A percentile compares a stretch with the other conserved stretches of the same genome.
Conservation (phyloP, 176 grass and related monocot genomes). For the Carex scoparia region DNA sequence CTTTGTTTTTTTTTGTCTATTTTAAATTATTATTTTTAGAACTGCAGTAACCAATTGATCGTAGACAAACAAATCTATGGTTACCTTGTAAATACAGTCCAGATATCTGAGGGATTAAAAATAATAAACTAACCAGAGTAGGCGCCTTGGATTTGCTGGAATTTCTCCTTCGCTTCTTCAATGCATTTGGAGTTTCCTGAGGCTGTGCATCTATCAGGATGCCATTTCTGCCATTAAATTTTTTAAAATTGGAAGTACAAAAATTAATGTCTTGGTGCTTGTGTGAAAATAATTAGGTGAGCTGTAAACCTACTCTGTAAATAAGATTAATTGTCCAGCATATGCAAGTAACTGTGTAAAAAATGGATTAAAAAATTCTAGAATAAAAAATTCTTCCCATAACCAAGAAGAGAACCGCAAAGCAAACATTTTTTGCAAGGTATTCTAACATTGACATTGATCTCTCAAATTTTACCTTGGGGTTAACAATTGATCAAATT, state of each 20-base stretch:
- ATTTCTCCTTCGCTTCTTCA: constrained; percentile 92
- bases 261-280: neutral
- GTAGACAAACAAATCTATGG: constrained; percentile 9
- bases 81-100: constrained; percentile 11
- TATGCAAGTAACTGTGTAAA: neutral
- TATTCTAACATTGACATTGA: neutral
- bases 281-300: constrained; percentile 1
- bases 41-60: neutral
- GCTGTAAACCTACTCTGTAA: neutral
- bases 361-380: neutral
- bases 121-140: constrained; percentile 57
- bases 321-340: neutral
- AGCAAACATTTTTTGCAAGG: neutral
- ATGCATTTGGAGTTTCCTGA: constrained; percentile 49
- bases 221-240: constrained; percentile 58
- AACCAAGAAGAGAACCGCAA: neutral
- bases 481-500: neutral
- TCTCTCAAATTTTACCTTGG: neutral
- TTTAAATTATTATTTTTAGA: neutral
- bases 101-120: constrained; percentile 16
- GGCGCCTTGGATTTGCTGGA: constrained; percentile 91
- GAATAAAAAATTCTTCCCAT: neutral
- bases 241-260: neutral
- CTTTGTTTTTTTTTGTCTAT: neutral
- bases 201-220: constrained; percentile 78